These are phyloP conservation scores for Rhodotorula paludigena DNA, from an alignment of 768 basidiomycete species.

Conservation along the genomic window DNA sequence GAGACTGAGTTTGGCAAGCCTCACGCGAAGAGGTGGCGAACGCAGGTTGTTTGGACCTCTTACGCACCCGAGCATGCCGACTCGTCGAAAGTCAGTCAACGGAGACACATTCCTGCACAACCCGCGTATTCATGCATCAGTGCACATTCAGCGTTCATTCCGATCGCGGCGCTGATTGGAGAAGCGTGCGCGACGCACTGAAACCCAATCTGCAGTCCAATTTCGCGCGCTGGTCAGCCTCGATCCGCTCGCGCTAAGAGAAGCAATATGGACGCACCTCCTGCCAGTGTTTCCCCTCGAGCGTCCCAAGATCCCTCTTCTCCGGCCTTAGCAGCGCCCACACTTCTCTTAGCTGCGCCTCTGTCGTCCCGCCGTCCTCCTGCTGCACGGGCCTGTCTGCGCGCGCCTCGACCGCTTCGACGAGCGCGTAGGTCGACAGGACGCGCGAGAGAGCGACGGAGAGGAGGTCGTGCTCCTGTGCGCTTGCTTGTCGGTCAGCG, in stretches of 20 bases:
- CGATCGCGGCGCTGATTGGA: not conserved
- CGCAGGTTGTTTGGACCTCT: too few relatives aligned
- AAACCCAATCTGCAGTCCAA: constrained; percentile 25
- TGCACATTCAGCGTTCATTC: not conserved
- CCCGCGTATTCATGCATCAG: not conserved
- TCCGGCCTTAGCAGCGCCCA: constrained; percentile 27
- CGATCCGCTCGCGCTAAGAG: too few relatives aligned
- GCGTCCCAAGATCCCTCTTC: not conserved
- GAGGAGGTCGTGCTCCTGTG: constrained; percentile 26
- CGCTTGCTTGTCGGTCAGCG: accelerated
- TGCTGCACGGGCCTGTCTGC: not conserved
- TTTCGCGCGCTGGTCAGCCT: too few relatives aligned
- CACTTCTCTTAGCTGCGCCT: constrained; percentile 6
- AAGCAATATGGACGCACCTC: constrained; percentile 5
- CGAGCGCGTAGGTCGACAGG: constrained; percentile 7
- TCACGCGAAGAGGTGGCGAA: too few relatives aligned
- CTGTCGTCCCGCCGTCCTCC: not conserved
- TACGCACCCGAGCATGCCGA: constrained; percentile 33
- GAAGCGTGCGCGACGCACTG: constrained; percentile 14
- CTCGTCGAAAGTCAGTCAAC: constrained; percentile 24
- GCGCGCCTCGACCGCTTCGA: not conserved
- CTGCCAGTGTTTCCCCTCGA: constrained; percentile 35
- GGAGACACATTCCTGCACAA: constrained; percentile 22
- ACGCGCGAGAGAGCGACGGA: constrained; percentile 12
- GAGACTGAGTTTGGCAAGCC: not conserved